Conservation (phyloP, 2,329 filamentous ascomycete species). For the Hypocrella siamensis region DNA sequence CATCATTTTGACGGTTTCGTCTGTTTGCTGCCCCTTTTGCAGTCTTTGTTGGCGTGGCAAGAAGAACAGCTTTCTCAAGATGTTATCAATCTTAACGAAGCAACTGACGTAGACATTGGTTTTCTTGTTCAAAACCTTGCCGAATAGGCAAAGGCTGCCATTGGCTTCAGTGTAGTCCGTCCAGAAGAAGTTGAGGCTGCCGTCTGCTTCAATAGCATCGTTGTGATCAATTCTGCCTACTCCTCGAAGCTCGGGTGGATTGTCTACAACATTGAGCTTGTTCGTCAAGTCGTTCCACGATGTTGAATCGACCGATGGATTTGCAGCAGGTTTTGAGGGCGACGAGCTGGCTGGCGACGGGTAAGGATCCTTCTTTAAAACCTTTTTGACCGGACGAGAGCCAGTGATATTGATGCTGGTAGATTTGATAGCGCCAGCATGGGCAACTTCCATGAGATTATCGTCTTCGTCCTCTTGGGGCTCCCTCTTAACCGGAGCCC, state of each 20-base stretch:
- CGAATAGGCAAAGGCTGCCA: conserved; percentile 83
- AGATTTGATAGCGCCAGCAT: conserved; percentile 52
- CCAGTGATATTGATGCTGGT: conserved; percentile 75
- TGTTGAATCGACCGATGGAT: conserved; percentile 55
- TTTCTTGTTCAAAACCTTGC: conserved; percentile 85
- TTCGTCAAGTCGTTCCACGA: conserved; percentile 80
- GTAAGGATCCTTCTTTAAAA: conserved; percentile 50
- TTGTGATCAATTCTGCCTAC: conserved; percentile 71
- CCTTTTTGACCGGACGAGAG: conserved; percentile 55
- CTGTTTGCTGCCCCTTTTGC: conserved; percentile 47
- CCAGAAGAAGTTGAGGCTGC: conserved; percentile 91
- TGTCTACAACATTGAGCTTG: conserved; percentile 73
- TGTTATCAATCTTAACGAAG: conserved; percentile 92
- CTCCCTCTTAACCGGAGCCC: conserved; percentile 35
- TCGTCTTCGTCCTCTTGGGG: conserved; percentile 56
- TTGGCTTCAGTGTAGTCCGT: conserved; percentile 88
- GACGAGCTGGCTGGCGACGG: conserved; percentile 66
- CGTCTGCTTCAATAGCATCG: conserved; percentile 86
- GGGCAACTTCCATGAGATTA: conserved; percentile 74
- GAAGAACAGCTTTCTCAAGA: conserved; percentile 84
- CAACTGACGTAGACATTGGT: conserved; percentile 70
- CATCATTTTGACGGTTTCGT: conserved; percentile 68
- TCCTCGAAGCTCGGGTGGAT: conserved; percentile 45
- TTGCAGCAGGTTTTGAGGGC: conserved; percentile 39
- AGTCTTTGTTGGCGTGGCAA: conserved; percentile 55